Evolutionary conservation across 176 grass and related monocot genomes (phyloP).

Genomic region (Cenchrus purpureus): DNA sequence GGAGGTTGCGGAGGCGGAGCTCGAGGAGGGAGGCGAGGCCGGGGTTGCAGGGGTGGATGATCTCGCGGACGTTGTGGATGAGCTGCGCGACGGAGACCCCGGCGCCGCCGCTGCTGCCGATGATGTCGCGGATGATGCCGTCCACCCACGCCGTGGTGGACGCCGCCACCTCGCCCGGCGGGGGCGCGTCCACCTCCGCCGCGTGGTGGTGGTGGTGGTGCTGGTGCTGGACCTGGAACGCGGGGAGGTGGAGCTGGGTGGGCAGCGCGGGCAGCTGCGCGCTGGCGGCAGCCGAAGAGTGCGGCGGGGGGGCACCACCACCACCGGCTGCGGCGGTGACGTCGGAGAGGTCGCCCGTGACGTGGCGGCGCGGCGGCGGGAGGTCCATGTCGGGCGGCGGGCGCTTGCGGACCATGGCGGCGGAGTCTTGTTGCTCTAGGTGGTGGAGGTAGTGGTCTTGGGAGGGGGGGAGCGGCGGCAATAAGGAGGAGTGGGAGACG

Average conservation of each 20-base stretch:
- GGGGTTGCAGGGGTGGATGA: conserved; percentile 92
- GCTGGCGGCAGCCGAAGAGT: background rate
- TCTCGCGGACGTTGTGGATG: conserved; percentile 93
- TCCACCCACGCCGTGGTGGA: conserved; percentile 73
- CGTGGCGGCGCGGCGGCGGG: conserved; percentile 49
- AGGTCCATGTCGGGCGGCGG: conserved; percentile 70
- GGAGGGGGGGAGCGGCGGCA: conserved; percentile 40
- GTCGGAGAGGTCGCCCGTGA: conserved; percentile 45
- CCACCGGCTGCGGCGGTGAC: background rate
- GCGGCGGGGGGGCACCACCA: background rate
- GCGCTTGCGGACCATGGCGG: conserved; percentile 85
- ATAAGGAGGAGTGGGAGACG: conserved; percentile 30
- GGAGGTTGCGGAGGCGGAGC: conserved; percentile 80
- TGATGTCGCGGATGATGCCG: conserved; percentile 87
- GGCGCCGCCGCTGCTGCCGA: conserved; percentile 61
- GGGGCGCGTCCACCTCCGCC: conserved; percentile 25
- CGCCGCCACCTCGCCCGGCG: conserved; percentile 17
- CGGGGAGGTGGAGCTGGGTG: conserved; percentile 42
- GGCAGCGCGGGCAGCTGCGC: conserved; percentile 58
- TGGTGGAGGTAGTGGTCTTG: conserved; percentile 39
- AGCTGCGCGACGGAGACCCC: conserved; percentile 82
- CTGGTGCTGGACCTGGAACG: conserved; percentile 2
- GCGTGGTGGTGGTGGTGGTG: background rate
- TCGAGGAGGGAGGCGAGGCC: conserved; percentile 81
- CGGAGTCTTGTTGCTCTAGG: conserved; percentile 44